Percentiles rank a stretch among this genome's conserved stretches.
Conservation (phyloP, 1,284 basidiomycete genomes). For the Hemileia vastatrix region DNA sequence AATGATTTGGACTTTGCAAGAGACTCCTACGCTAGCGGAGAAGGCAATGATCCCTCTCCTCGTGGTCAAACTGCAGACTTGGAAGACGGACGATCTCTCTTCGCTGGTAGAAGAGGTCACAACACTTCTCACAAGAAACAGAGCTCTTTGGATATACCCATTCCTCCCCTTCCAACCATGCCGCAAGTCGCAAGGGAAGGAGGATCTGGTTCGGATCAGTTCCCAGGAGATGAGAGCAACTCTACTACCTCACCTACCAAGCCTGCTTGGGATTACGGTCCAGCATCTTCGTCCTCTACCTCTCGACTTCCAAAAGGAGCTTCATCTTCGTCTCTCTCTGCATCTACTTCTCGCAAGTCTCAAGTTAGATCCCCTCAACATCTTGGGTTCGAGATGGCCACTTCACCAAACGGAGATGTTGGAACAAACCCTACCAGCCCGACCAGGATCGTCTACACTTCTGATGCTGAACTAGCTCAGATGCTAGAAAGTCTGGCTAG, state of each 20-base stretch:
- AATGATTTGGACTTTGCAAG: neutral
- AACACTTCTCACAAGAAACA: neutral
- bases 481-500: slow-evolving; percentile 30
- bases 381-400: slow-evolving; percentile 26
- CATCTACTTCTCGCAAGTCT: neutral
- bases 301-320: neutral
- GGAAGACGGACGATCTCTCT: neutral
- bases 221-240: neutral
- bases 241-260: too few species aligned
- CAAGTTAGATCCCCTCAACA: neutral
- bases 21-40: neutral
- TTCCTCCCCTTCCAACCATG: neutral
- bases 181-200: neutral
- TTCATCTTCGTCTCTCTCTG: neutral
- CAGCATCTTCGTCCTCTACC: too few species aligned
- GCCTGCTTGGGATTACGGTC: too few species aligned
- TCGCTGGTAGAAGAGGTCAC: neutral
- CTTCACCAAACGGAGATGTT: slow-evolving; percentile 6
- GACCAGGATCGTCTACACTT: slow-evolving; percentile 36
- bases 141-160: neutral
- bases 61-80: neutral
- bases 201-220: neutral
- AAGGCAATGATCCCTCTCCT: neutral
- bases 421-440: slow-evolving; percentile 10
- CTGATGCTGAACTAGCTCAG: slow-evolving; percentile 33